phyloP scores from a whole-genome alignment of 2,329 filamentous ascomycete species.

The Podosphaera xanthii region DNA sequence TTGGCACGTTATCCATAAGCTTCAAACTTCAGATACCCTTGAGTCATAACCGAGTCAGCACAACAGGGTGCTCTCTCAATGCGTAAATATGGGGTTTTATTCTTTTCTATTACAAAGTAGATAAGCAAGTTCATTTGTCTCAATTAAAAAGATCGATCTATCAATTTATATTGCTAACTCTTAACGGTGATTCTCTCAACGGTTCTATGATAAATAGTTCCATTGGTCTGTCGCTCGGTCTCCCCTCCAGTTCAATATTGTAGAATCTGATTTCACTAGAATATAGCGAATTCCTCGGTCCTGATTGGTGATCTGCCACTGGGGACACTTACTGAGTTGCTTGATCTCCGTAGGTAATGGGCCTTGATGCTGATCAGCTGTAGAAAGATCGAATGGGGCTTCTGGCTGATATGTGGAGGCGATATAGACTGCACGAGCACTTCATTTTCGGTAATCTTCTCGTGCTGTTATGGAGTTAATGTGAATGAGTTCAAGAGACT shows the following conservation, averaged over 20 bases:
- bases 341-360: background rate
- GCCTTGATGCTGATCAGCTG: background rate
- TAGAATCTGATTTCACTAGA: background rate
- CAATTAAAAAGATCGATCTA: no score
- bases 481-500: background rate
- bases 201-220: no score
- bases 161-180: no score
- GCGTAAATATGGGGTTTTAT: no score
- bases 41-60: no score
- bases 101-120: no score
- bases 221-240: no score
- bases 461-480: background rate
- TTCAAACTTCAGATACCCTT: no score
- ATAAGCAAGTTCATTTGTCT: no score
- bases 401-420: conserved; percentile 1
- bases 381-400: conserved; percentile 1
- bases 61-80: no score
- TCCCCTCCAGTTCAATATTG: background rate
- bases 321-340: background rate
- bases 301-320: background rate
- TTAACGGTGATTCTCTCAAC: no score
- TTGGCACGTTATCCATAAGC: no score
- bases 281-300: background rate
- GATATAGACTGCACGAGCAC: background rate
- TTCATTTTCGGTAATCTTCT: background rate